Conservation (phyloP, 192 early-diverging fungal species). For the Coemansia sp. region DNA sequence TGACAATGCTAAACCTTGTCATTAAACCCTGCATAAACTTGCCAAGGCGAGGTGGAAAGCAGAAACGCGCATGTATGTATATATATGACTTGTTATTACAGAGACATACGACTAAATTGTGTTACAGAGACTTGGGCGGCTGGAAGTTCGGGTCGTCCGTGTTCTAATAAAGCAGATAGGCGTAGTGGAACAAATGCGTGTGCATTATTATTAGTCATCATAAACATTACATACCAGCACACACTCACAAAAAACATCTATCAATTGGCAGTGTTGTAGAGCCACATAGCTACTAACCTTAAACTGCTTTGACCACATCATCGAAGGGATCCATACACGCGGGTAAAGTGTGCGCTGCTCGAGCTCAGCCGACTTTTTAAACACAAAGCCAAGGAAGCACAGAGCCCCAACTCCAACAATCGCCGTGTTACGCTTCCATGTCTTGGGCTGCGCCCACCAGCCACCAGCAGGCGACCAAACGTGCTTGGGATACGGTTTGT, state of each 20-base stretch:
- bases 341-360: constrained; percentile 49
- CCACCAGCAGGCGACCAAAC: constrained; percentile 57
- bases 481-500: constrained; percentile 47
- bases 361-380: constrained; percentile 59
- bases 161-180: constrained; percentile 9
- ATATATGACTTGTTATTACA: no score
- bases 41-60: no score
- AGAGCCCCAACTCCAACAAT: constrained; percentile 25
- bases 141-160: constrained; percentile 46
- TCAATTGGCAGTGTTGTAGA: not conserved
- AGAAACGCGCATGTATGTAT: no score
- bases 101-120: no score
- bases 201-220: not conserved
- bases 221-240: not conserved
- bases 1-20: no score
- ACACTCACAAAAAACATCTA: not conserved
- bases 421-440: constrained; percentile 54
- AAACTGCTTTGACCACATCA: constrained; percentile 55
- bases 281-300: no score
- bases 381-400: constrained; percentile 44
- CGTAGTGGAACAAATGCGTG: not conserved
- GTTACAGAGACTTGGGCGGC: constrained; percentile 51
- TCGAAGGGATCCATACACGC: constrained; percentile 53
- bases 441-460: constrained; percentile 61
- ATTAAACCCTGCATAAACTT: no score